These are phyloP conservation scores for peach (Prunus persica) DNA, from an alignment of 306 rosid genomes.

Conservation along the genomic window DNA sequence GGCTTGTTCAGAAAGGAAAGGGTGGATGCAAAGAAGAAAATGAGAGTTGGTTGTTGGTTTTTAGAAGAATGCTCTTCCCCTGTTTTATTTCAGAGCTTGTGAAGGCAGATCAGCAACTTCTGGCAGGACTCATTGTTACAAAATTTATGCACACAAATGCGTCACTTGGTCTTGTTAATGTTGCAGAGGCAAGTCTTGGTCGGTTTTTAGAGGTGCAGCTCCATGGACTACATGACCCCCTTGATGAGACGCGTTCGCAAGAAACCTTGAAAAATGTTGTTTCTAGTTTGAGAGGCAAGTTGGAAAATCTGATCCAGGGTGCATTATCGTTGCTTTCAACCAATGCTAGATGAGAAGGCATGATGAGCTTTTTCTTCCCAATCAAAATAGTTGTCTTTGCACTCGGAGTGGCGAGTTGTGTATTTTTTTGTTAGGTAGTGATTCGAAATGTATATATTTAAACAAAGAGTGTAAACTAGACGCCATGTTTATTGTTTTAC, in stretches of 20 bases:
- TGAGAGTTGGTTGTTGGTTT: slow-evolving; percentile 39
- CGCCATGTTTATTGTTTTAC: background rate
- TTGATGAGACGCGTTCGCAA: slow-evolving; percentile 31
- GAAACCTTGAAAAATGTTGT: slow-evolving; percentile 53
- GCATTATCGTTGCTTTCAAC: slow-evolving; percentile 40
- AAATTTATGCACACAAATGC: slow-evolving; percentile 75
- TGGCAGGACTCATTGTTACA: slow-evolving; percentile 77
- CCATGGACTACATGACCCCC: slow-evolving; percentile 32
- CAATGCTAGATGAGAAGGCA: slow-evolving; percentile 9
- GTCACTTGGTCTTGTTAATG: slow-evolving; percentile 63
- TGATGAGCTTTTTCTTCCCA: background rate
- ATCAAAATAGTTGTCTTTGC: background rate
- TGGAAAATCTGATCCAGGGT: slow-evolving; percentile 48
- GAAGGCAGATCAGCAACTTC: slow-evolving; percentile 78
- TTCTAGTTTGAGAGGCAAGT: slow-evolving; percentile 47
- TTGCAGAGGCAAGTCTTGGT: slow-evolving; percentile 60
- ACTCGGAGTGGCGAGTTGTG: background rate
- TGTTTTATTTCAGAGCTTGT: slow-evolving; percentile 72
- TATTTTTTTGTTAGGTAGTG: background rate
- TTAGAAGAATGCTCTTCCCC: slow-evolving; percentile 62
- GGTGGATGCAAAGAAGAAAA: slow-evolving; percentile 18
- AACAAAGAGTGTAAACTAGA: background rate
- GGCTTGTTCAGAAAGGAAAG: slow-evolving; percentile 31
- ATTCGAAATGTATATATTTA: background rate
- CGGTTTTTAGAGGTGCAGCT: slow-evolving; percentile 75